A percentile compares a stretch with the other conserved stretches of the same genome.
Conservation (phyloP, 345 rosid species). For the Pistacia integerrima region DNA sequence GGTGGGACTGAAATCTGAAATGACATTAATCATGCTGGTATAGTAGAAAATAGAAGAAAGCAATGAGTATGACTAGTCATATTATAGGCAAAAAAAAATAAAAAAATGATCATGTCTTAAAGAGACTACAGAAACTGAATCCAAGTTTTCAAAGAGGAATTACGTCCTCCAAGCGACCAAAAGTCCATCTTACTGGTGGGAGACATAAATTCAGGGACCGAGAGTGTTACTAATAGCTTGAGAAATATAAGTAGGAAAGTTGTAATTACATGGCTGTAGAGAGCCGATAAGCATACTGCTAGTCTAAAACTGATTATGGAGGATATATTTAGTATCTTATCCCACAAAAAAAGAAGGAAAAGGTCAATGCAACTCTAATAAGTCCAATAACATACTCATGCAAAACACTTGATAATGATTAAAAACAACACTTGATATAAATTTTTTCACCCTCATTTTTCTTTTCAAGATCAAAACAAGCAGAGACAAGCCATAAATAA, state of each 20-base stretch:
- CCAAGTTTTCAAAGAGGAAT: constrained; percentile 2
- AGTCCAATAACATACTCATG: background rate
- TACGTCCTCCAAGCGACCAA: background rate
- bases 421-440: background rate
- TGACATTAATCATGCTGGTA: background rate
- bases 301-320: background rate
- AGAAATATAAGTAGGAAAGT: background rate
- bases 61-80: background rate
- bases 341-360: no score
- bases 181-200: background rate
- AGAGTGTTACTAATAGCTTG: background rate
- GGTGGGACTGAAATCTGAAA: background rate
- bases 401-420: background rate
- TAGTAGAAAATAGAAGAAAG: background rate
- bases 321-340: background rate
- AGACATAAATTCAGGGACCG: background rate
- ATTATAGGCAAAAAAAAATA: background rate
- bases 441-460: no score
- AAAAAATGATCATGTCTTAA: no score
- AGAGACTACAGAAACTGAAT: background rate
- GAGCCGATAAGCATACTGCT: background rate
- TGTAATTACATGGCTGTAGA: background rate
- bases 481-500: background rate
- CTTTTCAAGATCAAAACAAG: background rate
- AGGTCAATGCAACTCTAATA: background rate